phyloP scores from a whole-genome alignment of 208 protist genomes.

The Wallacemonas sp. region DNA sequence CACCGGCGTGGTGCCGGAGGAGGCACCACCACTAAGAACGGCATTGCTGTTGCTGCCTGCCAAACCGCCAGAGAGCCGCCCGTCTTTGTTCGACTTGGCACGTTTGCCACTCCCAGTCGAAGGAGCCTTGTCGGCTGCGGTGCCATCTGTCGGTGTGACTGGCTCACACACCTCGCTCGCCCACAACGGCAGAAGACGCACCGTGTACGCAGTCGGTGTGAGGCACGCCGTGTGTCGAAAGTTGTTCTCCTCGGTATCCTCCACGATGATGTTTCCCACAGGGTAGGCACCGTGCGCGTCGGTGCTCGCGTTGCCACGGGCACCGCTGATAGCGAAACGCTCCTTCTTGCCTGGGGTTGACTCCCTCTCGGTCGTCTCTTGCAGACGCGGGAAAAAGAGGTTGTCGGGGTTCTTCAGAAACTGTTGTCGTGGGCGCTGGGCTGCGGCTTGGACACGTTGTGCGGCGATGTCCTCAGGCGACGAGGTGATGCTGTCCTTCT shows the following conservation, averaged over 20 bases:
- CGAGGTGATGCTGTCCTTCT: neutral
- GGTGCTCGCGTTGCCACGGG: neutral
- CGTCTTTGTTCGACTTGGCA: neutral
- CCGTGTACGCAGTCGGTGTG: constrained; percentile 25
- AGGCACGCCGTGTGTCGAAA: constrained; percentile 48
- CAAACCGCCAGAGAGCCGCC: neutral
- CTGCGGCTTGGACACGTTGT: constrained; percentile 27
- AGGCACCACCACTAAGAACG: neutral
- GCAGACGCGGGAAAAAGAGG: constrained; percentile 36
- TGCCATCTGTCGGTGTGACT: neutral
- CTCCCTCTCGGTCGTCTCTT: constrained; percentile 13
- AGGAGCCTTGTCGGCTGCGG: neutral
- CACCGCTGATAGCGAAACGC: neutral
- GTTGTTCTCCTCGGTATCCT: constrained; percentile 33
- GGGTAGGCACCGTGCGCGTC: neutral
- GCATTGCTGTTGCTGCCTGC: neutral
- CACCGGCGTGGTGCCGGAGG: neutral
- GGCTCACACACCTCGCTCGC: constrained; percentile 14
- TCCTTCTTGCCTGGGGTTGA: neutral
- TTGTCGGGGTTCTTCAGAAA: constrained; percentile 67
- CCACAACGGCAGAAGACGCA: constrained; percentile 38
- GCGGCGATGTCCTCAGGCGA: neutral
- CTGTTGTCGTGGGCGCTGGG: constrained; percentile 39
- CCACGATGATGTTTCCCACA: constrained; percentile 16
- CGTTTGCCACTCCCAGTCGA: neutral